Evolutionary conservation across 1,139 yeast species (phyloP), one percentile per base, ranked within the genome.

Genomic region (Spencermartinsiella ligniputridi): DNA sequence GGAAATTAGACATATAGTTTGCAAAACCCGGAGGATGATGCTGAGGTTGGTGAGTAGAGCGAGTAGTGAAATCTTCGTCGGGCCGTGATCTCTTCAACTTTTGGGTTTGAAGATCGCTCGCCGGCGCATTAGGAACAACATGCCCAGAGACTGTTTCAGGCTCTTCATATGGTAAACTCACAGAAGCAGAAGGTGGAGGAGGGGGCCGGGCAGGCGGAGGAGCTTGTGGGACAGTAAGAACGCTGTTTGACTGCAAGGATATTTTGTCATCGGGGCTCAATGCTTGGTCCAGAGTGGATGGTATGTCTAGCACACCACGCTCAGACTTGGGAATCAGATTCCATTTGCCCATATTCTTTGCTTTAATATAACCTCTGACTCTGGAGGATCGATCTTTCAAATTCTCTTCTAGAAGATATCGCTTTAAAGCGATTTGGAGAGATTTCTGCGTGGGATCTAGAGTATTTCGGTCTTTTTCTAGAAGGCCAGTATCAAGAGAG

Each of bases 401-500:
- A 32, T 48, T 45, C 33, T 53, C 49, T 37, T 58, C 60, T 12
- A 57, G 37, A 29, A 39, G 39, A 36, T 47, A 54, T 24, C 62
- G 51, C 37, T 42, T 46, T 41, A 49, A 57, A 12, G 50, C 43
- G 19, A 39, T 45, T 16, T 52, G 49, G 29, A 55, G 48, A 27
- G 41, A 36, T 9, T 42, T 44, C 39, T 52, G 40, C 3, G 48
- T 49, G 16, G 52, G 52, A 2, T 52, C 35, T 19, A 56, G 42
- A 25, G 39, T 29, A 2, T 45, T 32, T 11, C 48, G 44, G 30
- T 51, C 49, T 9, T 41, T 42, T 12, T 35, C 44, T 21, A 49
- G 36, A 18, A 52, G 42, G 9, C 45, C 39, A 13, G 52, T 40
- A 4, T 44, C 45, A 13, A 47, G 52, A 2, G 58, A 56, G 18